These are phyloP conservation scores for Fusarium pseudocircinatum DNA, from an alignment of 2,329 filamentous ascomycete genomes.

Conservation along the genomic window DNA sequence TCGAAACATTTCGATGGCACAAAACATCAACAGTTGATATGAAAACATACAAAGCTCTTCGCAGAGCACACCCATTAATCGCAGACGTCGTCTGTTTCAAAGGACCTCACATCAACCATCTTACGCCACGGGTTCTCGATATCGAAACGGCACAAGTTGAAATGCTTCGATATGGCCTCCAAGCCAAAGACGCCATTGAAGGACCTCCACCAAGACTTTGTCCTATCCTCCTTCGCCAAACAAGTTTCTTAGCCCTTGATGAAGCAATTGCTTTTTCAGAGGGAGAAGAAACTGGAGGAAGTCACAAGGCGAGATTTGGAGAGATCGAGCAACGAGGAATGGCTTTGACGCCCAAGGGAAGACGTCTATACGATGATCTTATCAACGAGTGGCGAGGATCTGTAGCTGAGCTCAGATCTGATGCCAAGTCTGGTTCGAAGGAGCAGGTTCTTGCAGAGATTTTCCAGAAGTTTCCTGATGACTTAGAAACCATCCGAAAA, in stretches of 20 bases:
- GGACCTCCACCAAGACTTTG: slow-evolving; percentile 57
- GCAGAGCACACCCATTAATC: slow-evolving; percentile 56
- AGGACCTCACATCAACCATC: slow-evolving; percentile 62
- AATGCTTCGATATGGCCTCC: slow-evolving; percentile 55
- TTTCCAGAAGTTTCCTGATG: slow-evolving; percentile 55
- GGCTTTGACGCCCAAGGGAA: slow-evolving; percentile 57
- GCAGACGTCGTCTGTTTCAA: slow-evolving; percentile 57
- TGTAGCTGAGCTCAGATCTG: background rate
- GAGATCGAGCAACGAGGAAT: slow-evolving; percentile 64
- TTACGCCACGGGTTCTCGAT: slow-evolving; percentile 61
- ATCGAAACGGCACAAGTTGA: slow-evolving; percentile 55
- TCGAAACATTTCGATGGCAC: slow-evolving; percentile 61
- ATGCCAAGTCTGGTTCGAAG: background rate
- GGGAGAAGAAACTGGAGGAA: slow-evolving; percentile 41
- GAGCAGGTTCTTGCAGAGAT: slow-evolving; percentile 39
- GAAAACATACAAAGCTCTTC: slow-evolving; percentile 54
- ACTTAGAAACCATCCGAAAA: slow-evolving; percentile 49
- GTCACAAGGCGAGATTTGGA: slow-evolving; percentile 61
- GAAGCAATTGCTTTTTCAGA: slow-evolving; percentile 56
- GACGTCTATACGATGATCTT: slow-evolving; percentile 58
- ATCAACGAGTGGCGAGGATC: slow-evolving; percentile 44
- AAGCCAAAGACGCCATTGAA: slow-evolving; percentile 60
- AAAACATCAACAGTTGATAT: slow-evolving; percentile 51
- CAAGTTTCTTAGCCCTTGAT: slow-evolving; percentile 62
- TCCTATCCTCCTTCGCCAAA: slow-evolving; percentile 61